Evolutionary conservation across 202 grass and related monocot genomes (phyloP).

Genomic region (Setaria italica): DNA sequence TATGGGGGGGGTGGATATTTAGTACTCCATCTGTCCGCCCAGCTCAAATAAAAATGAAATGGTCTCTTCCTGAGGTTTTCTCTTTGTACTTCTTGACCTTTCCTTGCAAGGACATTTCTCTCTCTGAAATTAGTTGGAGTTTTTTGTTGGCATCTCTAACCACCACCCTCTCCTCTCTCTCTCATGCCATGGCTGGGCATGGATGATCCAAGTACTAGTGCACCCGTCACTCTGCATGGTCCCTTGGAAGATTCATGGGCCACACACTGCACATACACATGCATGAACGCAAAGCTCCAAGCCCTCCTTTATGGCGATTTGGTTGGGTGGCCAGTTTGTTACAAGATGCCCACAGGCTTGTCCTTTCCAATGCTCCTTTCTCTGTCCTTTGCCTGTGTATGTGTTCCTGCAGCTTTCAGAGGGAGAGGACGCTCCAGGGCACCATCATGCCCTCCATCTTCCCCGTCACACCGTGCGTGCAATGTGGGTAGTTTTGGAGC

Average conservation of each 20-base stretch:
- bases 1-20: constrained; percentile 29
- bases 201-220: constrained; percentile 30
- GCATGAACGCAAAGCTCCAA: constrained; percentile 45
- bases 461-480: background rate
- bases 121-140: constrained; percentile 46
- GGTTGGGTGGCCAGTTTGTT: constrained; percentile 50
- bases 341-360: constrained; percentile 57
- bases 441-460: background rate
- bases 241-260: constrained; percentile 65
- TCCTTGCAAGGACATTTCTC: constrained; percentile 3
- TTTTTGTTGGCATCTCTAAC: constrained; percentile 62
- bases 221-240: constrained; percentile 52
- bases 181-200: constrained; percentile 30
- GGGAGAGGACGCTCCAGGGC: constrained; percentile 21
- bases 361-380: constrained; percentile 26
- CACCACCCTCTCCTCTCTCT: background rate
- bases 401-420: constrained; percentile 21
- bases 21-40: background rate
- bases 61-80: background rate
- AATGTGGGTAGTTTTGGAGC: constrained; percentile 2
- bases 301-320: constrained; percentile 57
- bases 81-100: background rate
- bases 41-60: background rate
- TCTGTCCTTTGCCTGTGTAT: background rate
- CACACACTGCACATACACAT: constrained; percentile 30